Conservation (phyloP, 345 rosid species). For the Rhizophora apiculata region DNA sequence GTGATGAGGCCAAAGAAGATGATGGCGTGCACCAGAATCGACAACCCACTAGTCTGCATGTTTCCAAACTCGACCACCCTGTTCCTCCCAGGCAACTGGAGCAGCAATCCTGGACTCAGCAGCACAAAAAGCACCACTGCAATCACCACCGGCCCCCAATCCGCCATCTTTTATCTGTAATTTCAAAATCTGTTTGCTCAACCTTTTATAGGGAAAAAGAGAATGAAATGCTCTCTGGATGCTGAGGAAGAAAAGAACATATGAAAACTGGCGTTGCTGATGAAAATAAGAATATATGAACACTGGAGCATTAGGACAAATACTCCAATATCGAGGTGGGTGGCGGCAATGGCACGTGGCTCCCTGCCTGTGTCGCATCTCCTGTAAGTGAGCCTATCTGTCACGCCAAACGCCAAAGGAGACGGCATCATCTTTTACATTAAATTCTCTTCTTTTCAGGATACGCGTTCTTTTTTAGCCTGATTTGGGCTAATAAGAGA, state of each 20-base stretch:
- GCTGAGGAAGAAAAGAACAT: constrained; percentile 18
- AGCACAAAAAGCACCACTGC: constrained; percentile 29
- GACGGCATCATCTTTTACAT: no score
- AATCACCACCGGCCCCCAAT: constrained; percentile 29
- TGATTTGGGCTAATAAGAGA: no score
- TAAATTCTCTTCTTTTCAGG: no score
- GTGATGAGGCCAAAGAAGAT: constrained; percentile 28
- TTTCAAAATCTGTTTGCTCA: no score
- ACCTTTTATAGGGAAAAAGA: not conserved
- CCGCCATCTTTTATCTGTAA: constrained; percentile 15
- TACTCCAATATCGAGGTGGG: not conserved
- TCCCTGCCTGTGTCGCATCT: constrained; percentile 2
- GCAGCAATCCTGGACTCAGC: constrained; percentile 26
- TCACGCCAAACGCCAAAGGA: no score
- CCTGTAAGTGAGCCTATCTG: no score
- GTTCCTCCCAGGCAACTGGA: constrained; percentile 20
- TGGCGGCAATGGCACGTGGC: constrained; percentile 22
- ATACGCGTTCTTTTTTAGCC: no score
- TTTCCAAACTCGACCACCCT: constrained; percentile 24
- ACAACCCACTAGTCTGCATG: constrained; percentile 23
- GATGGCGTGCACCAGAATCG: constrained; percentile 26
- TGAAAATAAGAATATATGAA: constrained; percentile 16
- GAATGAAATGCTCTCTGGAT: no score
- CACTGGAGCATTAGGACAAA: not conserved
- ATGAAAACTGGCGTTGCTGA: not conserved